These are phyloP conservation scores for Limnomonas spitsbergensis DNA, from an alignment of 139 green algal genomes.

Conservation along the genomic window DNA sequence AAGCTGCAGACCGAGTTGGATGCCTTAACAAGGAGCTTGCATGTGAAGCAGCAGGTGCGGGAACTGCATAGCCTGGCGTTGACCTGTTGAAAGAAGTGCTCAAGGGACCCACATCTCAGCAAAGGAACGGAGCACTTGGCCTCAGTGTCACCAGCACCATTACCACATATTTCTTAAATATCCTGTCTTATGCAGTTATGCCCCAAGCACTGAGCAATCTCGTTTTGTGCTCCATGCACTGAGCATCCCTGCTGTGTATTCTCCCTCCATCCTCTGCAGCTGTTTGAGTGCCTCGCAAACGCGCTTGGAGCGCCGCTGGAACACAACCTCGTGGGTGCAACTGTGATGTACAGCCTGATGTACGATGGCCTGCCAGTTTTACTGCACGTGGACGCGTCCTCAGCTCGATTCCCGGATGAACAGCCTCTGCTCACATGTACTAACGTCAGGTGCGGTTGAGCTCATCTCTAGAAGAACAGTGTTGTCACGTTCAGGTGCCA, in stretches of 20 bases:
- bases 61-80: not conserved
- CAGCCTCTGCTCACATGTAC: not conserved
- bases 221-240: not conserved
- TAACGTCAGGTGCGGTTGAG: not conserved
- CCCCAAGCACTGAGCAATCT: not conserved
- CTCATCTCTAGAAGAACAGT: not conserved
- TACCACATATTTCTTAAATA: not conserved
- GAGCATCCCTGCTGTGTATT: not conserved
- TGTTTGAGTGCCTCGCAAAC: not conserved
- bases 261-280: not conserved
- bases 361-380: not conserved
- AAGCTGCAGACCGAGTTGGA: slow-evolving; percentile 10
- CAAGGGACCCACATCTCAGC: too few relatives aligned
- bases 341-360: not conserved
- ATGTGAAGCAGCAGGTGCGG: not conserved
- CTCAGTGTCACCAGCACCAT: too few relatives aligned
- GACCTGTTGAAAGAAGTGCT: too few relatives aligned
- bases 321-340: not conserved
- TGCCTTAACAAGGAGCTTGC: not conserved
- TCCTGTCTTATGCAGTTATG: not conserved
- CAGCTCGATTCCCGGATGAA: not conserved
- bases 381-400: not conserved
- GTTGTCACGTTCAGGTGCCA: not conserved
- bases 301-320: not conserved
- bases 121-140: too few relatives aligned